A percentile compares a stretch with the other conserved stretches of the same genome.
Conservation (phyloP, 1,284 basidiomycete species). For the Pisolithus thermaeus region DNA sequence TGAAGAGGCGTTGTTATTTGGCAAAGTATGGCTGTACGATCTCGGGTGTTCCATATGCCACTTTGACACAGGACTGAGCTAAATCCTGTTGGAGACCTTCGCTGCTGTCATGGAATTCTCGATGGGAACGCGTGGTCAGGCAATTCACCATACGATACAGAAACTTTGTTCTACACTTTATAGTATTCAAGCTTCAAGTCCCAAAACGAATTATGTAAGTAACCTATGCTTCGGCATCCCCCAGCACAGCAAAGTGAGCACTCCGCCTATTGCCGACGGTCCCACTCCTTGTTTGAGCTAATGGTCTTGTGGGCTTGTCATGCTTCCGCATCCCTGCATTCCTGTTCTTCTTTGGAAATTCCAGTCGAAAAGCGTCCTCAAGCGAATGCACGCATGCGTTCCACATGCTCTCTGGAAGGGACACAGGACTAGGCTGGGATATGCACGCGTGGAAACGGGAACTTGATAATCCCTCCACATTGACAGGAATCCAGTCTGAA, state of each 20-base stretch:
- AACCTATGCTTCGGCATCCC: constrained; percentile 15
- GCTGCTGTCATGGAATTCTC: no score
- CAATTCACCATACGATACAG: no score
- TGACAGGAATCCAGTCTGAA: constrained; percentile 38
- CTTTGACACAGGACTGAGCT: no score
- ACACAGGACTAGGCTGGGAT: constrained; percentile 23
- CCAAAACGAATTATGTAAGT: background rate
- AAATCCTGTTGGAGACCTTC: no score
- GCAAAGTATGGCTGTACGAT: no score
- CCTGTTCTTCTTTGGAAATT: constrained; percentile 39
- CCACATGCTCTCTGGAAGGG: constrained; percentile 35
- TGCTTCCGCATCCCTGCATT: constrained; percentile 6
- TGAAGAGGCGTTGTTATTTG: no score
- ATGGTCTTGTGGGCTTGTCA: constrained; percentile 8
- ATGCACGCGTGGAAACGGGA: constrained; percentile 48
- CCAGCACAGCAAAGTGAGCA: constrained; percentile 26
- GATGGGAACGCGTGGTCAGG: no score
- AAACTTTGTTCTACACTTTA: background rate
- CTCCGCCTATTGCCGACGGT: constrained; percentile 2
- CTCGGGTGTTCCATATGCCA: no score
- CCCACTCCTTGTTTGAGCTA: background rate
- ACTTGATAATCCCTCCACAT: constrained; percentile 52
- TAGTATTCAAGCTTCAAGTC: background rate
- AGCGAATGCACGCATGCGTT: constrained; percentile 44
- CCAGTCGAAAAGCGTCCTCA: constrained; percentile 43